Percentiles rank a stretch among this genome's conserved stretches.
Evolutionary conservation across 202 grass and related monocot genomes (phyloP).

Genomic region (Digitaria exilis): DNA sequence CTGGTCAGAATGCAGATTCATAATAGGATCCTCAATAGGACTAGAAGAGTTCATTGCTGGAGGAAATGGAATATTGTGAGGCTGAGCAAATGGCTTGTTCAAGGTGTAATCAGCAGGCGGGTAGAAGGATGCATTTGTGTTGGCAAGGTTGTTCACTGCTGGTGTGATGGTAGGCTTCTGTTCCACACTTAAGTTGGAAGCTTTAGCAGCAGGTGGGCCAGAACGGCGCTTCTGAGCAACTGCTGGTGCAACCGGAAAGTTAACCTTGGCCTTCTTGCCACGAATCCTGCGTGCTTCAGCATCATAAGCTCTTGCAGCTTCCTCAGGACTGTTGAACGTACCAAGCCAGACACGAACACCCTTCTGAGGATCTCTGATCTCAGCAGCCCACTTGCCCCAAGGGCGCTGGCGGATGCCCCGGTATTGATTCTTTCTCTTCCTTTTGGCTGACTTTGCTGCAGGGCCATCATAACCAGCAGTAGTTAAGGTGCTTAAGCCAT

Average conservation of each 20-base stretch:
- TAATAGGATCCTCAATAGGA: slow-evolving; percentile 30
- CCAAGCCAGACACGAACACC: slow-evolving; percentile 97
- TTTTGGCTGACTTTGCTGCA: slow-evolving; percentile 58
- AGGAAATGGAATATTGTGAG: slow-evolving; percentile 31
- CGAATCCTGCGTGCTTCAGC: slow-evolving; percentile 85
- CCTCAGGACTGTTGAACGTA: slow-evolving; percentile 94
- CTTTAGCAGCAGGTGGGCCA: slow-evolving; percentile 32
- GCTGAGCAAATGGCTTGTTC: slow-evolving; percentile 48
- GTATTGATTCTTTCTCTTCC: slow-evolving; percentile 92
- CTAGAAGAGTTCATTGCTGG: slow-evolving; percentile 38
- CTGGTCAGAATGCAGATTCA: slow-evolving; percentile 74
- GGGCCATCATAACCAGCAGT: slow-evolving; percentile 44
- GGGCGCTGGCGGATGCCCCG: slow-evolving; percentile 96
- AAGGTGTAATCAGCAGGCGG: slow-evolving; percentile 40
- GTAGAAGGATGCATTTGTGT: slow-evolving; percentile 38
- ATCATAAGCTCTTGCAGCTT: slow-evolving; percentile 97
- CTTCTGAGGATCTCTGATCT: slow-evolving; percentile 93
- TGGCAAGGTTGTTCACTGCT: slow-evolving; percentile 38
- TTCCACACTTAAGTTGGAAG: slow-evolving; percentile 40
- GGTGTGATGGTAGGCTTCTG: slow-evolving; percentile 47
- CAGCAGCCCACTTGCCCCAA: slow-evolving; percentile 99
- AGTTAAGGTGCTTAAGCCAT: slow-evolving; percentile 50
- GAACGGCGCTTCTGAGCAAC: slow-evolving; percentile 40
- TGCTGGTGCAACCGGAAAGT: slow-evolving; percentile 65
- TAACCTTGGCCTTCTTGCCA: slow-evolving; percentile 97